Evolutionary conservation across 179 eudicot genomes (phyloP).

Genomic region (Silene vulgaris): DNA sequence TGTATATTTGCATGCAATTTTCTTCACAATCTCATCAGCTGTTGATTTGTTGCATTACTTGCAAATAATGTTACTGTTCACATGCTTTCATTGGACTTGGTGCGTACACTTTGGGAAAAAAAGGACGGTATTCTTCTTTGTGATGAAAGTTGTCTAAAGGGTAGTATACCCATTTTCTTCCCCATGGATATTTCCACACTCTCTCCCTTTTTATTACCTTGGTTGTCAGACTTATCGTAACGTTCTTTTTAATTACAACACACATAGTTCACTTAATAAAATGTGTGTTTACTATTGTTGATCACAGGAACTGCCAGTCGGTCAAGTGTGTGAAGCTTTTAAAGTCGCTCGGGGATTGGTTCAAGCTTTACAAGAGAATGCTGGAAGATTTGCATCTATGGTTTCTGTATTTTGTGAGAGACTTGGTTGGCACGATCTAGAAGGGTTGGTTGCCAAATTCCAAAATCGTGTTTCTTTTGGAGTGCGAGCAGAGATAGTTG

Average conservation of each 20-base stretch:
- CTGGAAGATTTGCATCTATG: constrained; percentile 99
- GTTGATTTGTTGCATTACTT: not conserved
- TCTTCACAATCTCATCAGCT: not conserved
- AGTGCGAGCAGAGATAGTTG: constrained; percentile 97
- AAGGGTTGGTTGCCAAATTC: constrained; percentile 84
- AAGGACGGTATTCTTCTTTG: not conserved
- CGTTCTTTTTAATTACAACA: not conserved
- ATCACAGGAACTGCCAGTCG: constrained; percentile 74
- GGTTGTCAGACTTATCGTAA: not conserved
- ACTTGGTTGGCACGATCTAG: constrained; percentile 98
- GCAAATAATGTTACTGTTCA: constrained; percentile 12
- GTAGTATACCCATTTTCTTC: constrained; percentile 3
- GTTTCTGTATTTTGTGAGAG: constrained; percentile 98
- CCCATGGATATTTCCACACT: not conserved
- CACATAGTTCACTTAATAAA: not conserved
- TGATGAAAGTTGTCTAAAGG: constrained; percentile 4
- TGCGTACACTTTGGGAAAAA: not conserved
- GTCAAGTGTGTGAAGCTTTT: constrained; percentile 86
- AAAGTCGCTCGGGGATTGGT: constrained; percentile 99
- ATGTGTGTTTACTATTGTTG: constrained; percentile 21
- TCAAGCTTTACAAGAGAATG: constrained; percentile 96
- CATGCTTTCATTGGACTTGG: not conserved
- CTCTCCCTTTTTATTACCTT: not conserved
- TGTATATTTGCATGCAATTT: constrained; percentile 13
- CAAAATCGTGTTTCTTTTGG: constrained; percentile 98